These are phyloP conservation scores for Sporisorium sorghi DNA, from an alignment of 1,284 basidiomycete species.

Conservation along the genomic window DNA sequence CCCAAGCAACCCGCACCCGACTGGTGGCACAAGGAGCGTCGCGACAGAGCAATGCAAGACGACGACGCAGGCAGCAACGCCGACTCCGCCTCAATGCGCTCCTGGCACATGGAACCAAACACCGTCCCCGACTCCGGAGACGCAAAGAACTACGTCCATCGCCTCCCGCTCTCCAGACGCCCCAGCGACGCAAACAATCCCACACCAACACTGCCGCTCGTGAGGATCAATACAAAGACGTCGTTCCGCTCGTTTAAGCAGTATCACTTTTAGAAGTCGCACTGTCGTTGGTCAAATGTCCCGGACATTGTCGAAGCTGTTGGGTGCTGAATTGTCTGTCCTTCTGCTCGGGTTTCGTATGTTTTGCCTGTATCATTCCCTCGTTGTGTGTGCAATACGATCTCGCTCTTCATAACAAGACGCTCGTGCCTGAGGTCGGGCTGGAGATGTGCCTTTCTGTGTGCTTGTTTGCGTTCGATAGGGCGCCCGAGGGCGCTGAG, in stretches of 20 bases:
- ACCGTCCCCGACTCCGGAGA: no score
- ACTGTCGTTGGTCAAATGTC: no score
- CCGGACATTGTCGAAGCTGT: no score
- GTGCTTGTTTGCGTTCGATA: no score
- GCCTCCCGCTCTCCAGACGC: neutral
- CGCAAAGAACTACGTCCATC: no score
- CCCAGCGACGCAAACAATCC: neutral
- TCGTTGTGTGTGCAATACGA: no score
- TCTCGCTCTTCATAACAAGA: no score
- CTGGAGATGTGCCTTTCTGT: no score
- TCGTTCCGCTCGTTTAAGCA: conserved; percentile 2
- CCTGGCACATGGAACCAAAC: neutral
- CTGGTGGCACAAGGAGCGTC: neutral
- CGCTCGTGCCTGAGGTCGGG: no score
- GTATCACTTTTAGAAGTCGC: conserved; percentile 1
- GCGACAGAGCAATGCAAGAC: neutral
- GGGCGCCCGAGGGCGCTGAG: no score
- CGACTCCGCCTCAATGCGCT: neutral
- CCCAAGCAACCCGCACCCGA: neutral
- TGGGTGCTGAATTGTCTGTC: no score
- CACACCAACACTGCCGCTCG: neutral
- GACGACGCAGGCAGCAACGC: neutral
- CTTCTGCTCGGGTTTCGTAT: neutral
- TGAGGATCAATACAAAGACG: neutral
- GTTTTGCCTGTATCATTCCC: neutral